Evolutionary conservation across 257 asterid genomes (phyloP).

Genomic region (Nicotiana attenuata): DNA sequence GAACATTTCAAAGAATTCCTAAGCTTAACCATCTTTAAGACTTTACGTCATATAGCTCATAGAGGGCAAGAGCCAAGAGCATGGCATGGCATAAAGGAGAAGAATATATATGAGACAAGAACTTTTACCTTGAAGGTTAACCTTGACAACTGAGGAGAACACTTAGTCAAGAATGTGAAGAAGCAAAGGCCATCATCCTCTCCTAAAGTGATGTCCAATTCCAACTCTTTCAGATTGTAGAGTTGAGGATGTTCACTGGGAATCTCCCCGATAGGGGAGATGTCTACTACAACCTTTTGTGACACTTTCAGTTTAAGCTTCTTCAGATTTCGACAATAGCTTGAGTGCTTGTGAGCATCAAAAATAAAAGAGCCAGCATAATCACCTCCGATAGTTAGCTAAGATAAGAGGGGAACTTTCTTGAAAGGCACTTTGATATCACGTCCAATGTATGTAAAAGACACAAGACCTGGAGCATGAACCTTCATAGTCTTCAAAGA

Average conservation of each 20-base stretch:
- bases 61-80: not conserved
- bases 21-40: not conserved
- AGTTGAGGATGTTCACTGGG: not conserved
- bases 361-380: not conserved
- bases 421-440: not conserved
- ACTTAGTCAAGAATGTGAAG: not conserved
- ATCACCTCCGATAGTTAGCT: not conserved
- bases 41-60: not conserved
- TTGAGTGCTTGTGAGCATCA: not conserved
- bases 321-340: not conserved
- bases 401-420: not conserved
- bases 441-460: not conserved
- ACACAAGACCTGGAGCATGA: not conserved
- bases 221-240: not conserved
- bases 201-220: not conserved
- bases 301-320: not conserved
- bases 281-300: too few species aligned
- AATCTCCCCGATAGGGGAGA: not conserved
- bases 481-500: not conserved
- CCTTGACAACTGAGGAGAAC: not conserved
- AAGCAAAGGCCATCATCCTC: not conserved
- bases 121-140: not conserved
- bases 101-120: not conserved
- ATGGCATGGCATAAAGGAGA: not conserved
- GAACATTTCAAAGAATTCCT: too few species aligned